A percentile compares a stretch with the other conserved stretches of the same genome.
These are phyloP conservation scores for Cutaneotrichosporon sp. DNA, from an alignment of 1,284 basidiomycete species.

Conservation along the genomic window DNA sequence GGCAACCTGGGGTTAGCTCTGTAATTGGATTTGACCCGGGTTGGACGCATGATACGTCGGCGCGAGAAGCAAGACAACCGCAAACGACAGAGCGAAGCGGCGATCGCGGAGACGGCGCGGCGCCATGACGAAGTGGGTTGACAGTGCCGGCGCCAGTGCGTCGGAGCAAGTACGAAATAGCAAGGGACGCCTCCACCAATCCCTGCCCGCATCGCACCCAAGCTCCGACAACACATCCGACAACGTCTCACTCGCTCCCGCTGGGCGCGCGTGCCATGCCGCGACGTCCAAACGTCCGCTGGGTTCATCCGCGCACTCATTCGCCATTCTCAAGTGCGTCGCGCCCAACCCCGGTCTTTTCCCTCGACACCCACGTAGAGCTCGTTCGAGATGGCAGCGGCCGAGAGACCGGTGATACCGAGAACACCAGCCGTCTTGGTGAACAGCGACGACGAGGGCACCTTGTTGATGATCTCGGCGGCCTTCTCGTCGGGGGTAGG, in stretches of 20 bases:
- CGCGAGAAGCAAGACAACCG: background rate
- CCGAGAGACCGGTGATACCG: conserved; percentile 84
- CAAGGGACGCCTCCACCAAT: background rate
- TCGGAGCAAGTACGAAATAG: background rate
- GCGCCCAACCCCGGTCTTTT: conserved; percentile 2
- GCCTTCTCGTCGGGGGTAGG: conserved; percentile 81
- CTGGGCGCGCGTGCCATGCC: background rate
- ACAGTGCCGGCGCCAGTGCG: background rate
- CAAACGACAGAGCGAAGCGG: background rate
- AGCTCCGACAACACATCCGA: background rate
- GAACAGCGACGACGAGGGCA: conserved; percentile 88
- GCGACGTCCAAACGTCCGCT: background rate
- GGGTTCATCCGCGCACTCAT: background rate
- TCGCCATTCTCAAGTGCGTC: background rate
- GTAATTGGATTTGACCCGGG: background rate
- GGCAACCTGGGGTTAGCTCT: conserved; percentile 58
- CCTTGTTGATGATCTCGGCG: conserved; percentile 82
- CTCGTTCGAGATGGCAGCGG: conserved; percentile 94
- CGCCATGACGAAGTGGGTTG: background rate
- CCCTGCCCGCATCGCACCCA: background rate
- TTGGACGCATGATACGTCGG: background rate
- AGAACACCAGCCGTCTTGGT: conserved; percentile 92
- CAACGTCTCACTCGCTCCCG: background rate
- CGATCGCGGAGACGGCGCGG: background rate
- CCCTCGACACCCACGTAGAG: conserved; percentile 65